Base-by-base conservation (phyloP, 345 rosid genomes). In the Anastatica hierochuntica region DNA sequence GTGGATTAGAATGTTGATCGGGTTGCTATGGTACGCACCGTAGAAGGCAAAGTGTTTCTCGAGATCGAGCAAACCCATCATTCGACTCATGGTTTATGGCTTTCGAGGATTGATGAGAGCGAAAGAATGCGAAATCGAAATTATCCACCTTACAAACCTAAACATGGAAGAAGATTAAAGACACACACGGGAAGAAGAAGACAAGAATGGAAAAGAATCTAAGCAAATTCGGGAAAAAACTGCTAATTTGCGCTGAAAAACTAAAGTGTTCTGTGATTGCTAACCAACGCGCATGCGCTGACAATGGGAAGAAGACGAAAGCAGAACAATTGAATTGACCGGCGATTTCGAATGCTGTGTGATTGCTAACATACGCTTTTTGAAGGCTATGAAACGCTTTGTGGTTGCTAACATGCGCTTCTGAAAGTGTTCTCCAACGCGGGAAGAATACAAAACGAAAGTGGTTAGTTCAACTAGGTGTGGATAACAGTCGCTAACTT, bases 31-130 rank as follows among this genome's bases (percentile, higher is more conserved):
- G 34, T 92, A 92, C 5, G 94, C 95, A 1, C 98, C 98, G 34
- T 92, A 92, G 84, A 74, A 88, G 17, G 98, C 90, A 58, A 83
- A 88, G 53, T 84, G 90, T 45, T 72, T 85, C 72, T 83, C 97
- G 1, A 85, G 85, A 68, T 90, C 97, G 36, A 90, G 58, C 53
- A 86, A 56, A 42, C 88, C 89, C 31, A 56, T 29, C 13, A 55
- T 61, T 8, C 63, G 75, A 80, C 70, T 73, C 52, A 17, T 56
- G 2, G 4, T 13, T 16, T n/a, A n/a, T n/a, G n/a, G n/a, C n/a
- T n/a, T n/a, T n/a, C 46, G 26, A 23, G 53, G 10, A 8, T 26
- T 36, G 68, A 53, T n/a, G n/a, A n/a, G n/a, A n/a, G n/a, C n/a
- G n/a, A n/a, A n/a, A n/a, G n/a, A n/a, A n/a, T n/a, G n/a, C n/a